Percentiles rank a stretch among this genome's conserved stretches.
phyloP scores from a whole-genome alignment of 2,329 filamentous ascomycete species.

The Blumeria graminis region DNA sequence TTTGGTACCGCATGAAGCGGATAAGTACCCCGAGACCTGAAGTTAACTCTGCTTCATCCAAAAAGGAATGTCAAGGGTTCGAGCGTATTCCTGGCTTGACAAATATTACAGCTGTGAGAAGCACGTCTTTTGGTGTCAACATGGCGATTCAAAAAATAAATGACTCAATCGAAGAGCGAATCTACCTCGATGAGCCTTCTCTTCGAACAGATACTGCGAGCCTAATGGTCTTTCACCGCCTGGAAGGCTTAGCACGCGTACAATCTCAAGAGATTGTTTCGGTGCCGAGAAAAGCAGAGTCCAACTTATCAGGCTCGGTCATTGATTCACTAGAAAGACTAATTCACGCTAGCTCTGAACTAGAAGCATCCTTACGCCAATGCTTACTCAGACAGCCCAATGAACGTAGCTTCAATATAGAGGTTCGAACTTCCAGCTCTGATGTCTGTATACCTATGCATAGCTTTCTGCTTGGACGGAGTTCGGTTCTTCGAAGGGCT shows the following conservation, averaged over 20 bases:
- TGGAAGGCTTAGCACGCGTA: slow-evolving; percentile 22
- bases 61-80: slow-evolving; percentile 48
- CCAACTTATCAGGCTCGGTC: slow-evolving; percentile 24
- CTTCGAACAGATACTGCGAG: slow-evolving; percentile 52
- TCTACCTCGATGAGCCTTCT: slow-evolving; percentile 38
- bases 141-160: slow-evolving; percentile 68
- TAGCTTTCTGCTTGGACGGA: slow-evolving; percentile 56
- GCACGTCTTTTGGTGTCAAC: slow-evolving; percentile 76
- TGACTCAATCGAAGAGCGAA: slow-evolving; percentile 49
- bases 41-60: slow-evolving; percentile 22
- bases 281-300: slow-evolving; percentile 20
- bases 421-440: slow-evolving; percentile 34
- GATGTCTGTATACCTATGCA: slow-evolving; percentile 58
- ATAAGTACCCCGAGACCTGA: slow-evolving; percentile 39
- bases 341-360: slow-evolving; percentile 35
- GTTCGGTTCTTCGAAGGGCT: slow-evolving; percentile 37
- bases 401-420: slow-evolving; percentile 15
- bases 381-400: slow-evolving; percentile 22
- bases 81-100: slow-evolving; percentile 73
- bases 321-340: slow-evolving; percentile 26
- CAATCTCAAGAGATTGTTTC: slow-evolving; percentile 17
- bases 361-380: slow-evolving; percentile 35
- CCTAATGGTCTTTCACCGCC: slow-evolving; percentile 41
- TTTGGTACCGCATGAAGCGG: slow-evolving; percentile 73
- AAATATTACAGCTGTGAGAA: slow-evolving; percentile 59